Conservation (phyloP, 331 rosid genomes). For the Rhamnella rubrinervis region DNA sequence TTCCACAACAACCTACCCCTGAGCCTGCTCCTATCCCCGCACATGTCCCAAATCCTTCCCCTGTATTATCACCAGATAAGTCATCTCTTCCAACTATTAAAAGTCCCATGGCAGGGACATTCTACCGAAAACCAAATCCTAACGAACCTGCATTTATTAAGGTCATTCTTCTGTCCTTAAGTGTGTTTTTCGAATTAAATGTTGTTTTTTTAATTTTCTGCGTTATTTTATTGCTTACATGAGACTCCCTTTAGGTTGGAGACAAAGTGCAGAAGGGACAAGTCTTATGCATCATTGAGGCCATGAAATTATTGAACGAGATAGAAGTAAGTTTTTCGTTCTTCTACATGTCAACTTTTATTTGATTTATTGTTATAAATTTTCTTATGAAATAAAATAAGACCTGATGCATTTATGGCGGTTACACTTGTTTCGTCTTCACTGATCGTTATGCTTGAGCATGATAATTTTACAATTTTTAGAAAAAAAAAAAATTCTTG, state of each 20-base stretch:
- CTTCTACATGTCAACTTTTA: conserved; percentile 10
- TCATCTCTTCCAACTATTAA: conserved; percentile 59
- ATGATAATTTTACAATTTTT: not conserved
- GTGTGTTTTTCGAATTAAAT: conserved; percentile 1
- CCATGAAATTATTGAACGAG: conserved; percentile 88
- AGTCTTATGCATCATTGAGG: conserved; percentile 66
- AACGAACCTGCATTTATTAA: conserved; percentile 69
- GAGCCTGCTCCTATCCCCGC: conserved; percentile 26
- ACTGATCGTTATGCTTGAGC: not conserved
- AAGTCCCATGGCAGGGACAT: conserved; percentile 81
- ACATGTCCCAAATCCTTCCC: conserved; percentile 22
- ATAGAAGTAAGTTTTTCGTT: conserved; percentile 57
- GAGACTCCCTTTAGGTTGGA: conserved; percentile 54
- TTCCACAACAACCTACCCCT: conserved; percentile 16
- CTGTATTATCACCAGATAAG: conserved; percentile 33
- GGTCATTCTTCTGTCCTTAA: conserved; percentile 37
- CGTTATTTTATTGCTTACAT: conserved; percentile 17
- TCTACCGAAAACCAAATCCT: conserved; percentile 71
- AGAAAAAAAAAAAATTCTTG: not conserved
- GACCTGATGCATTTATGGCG: no score
- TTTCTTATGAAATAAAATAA: no score
- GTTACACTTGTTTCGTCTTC: no score
- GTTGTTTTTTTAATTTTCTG: not conserved
- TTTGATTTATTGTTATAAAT: not conserved
- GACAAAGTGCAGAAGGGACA: conserved; percentile 77